phyloP scores from a whole-genome alignment of 352 stramenopile species.

The Phytophthora citricola region DNA sequence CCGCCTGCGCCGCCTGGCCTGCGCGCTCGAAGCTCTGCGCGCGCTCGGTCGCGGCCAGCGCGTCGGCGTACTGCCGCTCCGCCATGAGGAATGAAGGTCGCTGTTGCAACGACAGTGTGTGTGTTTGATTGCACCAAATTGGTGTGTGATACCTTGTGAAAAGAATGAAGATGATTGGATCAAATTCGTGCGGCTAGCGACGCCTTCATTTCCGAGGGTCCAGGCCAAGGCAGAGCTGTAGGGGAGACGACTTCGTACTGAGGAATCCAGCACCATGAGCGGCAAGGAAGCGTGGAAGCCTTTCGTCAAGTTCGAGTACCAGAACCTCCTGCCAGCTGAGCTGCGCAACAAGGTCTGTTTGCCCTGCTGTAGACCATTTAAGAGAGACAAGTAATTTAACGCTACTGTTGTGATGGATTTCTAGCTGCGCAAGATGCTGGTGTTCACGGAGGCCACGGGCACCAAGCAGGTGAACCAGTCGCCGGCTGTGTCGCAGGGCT shows the following conservation, averaged over 20 bases:
- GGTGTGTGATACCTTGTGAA: not conserved
- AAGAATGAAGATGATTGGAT: not conserved
- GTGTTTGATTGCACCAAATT: constrained; percentile 2
- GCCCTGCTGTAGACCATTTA: not conserved
- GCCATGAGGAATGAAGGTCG: constrained; percentile 28
- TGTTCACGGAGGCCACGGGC: constrained; percentile 84
- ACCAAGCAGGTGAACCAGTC: constrained; percentile 78
- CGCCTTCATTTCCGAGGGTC: constrained; percentile 16
- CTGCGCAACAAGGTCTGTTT: constrained; percentile 68
- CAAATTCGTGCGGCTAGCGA: constrained; percentile 4
- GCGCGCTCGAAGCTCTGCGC: constrained; percentile 47
- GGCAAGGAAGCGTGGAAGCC: constrained; percentile 74
- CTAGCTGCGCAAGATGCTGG: constrained; percentile 80
- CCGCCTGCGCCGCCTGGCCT: constrained; percentile 36
- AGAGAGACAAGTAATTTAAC: no score
- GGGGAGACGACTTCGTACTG: constrained; percentile 2
- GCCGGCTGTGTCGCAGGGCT: constrained; percentile 65
- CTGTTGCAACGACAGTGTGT: not conserved
- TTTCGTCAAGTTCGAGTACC: constrained; percentile 85
- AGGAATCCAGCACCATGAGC: constrained; percentile 52
- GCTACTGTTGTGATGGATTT: not conserved
- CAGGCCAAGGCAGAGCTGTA: not conserved
- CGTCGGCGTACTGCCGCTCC: constrained; percentile 75
- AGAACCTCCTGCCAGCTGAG: constrained; percentile 70
- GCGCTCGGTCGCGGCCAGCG: constrained; percentile 59